Evolutionary conservation across 2,329 filamentous ascomycete genomes (phyloP).

Genomic region (Aspergillus proliferans): DNA sequence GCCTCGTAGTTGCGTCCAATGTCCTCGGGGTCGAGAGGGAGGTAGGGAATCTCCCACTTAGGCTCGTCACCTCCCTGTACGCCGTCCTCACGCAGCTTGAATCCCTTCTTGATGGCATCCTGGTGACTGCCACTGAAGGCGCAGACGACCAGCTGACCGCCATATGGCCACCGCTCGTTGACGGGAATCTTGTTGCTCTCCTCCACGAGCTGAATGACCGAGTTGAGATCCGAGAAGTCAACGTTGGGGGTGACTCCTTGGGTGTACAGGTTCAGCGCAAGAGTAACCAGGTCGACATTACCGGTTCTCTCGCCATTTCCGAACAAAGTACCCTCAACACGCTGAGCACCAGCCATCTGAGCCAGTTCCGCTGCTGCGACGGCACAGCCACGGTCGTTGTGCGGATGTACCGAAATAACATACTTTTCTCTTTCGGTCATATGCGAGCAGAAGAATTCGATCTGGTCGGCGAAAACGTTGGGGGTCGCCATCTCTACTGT

Average conservation of each 20-base stretch:
- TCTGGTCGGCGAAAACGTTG: slow-evolving; percentile 92
- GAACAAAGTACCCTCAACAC: slow-evolving; percentile 90
- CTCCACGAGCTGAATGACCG: slow-evolving; percentile 83
- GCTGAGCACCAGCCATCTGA: slow-evolving; percentile 92
- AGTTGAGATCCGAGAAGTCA: slow-evolving; percentile 84
- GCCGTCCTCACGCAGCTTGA: slow-evolving; percentile 58
- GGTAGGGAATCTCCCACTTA: slow-evolving; percentile 80
- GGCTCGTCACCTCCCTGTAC: slow-evolving; percentile 59
- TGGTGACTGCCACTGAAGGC: slow-evolving; percentile 91
- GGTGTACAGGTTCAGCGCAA: slow-evolving; percentile 90
- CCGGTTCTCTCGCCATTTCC: slow-evolving; percentile 94
- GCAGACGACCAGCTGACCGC: slow-evolving; percentile 82
- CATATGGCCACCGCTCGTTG: slow-evolving; percentile 83
- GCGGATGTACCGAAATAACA: slow-evolving; percentile 82
- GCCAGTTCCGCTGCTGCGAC: slow-evolving; percentile 85
- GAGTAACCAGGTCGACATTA: slow-evolving; percentile 89
- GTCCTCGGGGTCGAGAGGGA: slow-evolving; percentile 86
- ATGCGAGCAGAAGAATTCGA: slow-evolving; percentile 88
- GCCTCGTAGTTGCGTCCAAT: slow-evolving; percentile 97
- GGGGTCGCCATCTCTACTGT: slow-evolving; percentile 94
- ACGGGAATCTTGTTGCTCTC: slow-evolving; percentile 91
- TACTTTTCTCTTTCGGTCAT: slow-evolving; percentile 81
- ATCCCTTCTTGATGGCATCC: slow-evolving; percentile 90
- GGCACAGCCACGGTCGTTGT: slow-evolving; percentile 89
- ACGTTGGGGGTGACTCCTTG: slow-evolving; percentile 80